A percentile compares a stretch with the other conserved stretches of the same genome.
Conservation (phyloP, 1,284 basidiomycete genomes). For the Anthracocystis panici-leucophaei region DNA sequence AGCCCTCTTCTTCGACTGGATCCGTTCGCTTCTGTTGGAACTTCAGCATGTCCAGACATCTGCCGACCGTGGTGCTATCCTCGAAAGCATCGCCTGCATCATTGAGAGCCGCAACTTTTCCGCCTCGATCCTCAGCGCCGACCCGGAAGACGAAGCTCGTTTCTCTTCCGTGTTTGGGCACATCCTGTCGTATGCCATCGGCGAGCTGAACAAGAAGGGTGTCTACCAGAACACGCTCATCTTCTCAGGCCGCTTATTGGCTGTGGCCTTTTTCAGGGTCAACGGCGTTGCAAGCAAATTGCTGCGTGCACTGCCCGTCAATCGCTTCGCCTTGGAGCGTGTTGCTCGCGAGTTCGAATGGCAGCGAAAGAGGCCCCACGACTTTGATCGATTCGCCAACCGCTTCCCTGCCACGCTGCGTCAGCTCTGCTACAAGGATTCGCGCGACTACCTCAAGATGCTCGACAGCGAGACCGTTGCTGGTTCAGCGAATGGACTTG, state of each 20-base stretch:
- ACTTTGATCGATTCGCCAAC: conserved; percentile 47
- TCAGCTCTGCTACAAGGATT: conserved; percentile 62
- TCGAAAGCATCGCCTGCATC: conserved; percentile 66
- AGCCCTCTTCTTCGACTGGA: conserved; percentile 66
- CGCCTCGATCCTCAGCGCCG: conserved; percentile 41
- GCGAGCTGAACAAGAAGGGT: conserved; percentile 67
- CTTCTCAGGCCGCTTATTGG: conserved; percentile 62
- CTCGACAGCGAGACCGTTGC: conserved; percentile 51
- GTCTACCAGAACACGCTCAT: conserved; percentile 67
- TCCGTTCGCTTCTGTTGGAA: conserved; percentile 57
- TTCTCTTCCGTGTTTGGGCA: conserved; percentile 63
- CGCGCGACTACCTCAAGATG: conserved; percentile 61
- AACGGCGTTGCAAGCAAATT: conserved; percentile 64
- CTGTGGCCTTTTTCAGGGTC: conserved; percentile 64
- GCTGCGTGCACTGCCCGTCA: conserved; percentile 62
- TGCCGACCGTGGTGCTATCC: conserved; percentile 63
- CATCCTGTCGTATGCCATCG: conserved; percentile 63
- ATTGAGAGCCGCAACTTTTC: conserved; percentile 64
- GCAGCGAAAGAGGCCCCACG: conserved; percentile 44
- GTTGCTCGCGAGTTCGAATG: conserved; percentile 61
- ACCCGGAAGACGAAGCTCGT: conserved; percentile 52
- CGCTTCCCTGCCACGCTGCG: conserved; percentile 56
- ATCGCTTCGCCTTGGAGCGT: conserved; percentile 63
- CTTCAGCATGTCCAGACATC: conserved; percentile 65
- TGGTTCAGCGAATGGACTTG: conserved; percentile 15